A percentile compares a stretch with the other conserved stretches of the same genome.
Conservation (phyloP, 139 green algal genomes). For the Chlamydomonas asymmetrica region DNA sequence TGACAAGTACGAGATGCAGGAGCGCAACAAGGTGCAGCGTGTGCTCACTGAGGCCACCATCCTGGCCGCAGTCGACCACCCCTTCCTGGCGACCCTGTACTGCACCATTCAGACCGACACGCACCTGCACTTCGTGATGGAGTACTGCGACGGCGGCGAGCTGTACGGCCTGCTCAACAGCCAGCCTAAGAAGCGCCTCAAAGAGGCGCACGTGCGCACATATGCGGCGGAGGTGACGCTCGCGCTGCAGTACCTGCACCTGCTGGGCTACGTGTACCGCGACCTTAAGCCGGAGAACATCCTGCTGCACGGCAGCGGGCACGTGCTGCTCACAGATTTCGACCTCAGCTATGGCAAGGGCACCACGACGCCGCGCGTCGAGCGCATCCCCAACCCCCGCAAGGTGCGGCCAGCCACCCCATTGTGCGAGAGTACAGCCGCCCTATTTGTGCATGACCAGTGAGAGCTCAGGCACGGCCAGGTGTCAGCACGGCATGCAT, state of each 20-base stretch:
- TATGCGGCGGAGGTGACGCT: slow-evolving; percentile 84
- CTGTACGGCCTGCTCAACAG: slow-evolving; percentile 70
- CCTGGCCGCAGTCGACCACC: slow-evolving; percentile 89
- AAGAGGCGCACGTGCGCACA: slow-evolving; percentile 81
- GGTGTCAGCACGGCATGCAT: neutral
- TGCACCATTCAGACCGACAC: slow-evolving; percentile 89
- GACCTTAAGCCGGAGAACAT: slow-evolving; percentile 99
- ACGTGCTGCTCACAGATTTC: slow-evolving; percentile 97
- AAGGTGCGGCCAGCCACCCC: too few species aligned
- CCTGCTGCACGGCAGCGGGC: slow-evolving; percentile 84
- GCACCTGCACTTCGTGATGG: slow-evolving; percentile 89
- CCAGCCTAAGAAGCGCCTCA: slow-evolving; percentile 70
- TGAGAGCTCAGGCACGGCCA: neutral
- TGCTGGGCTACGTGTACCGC: slow-evolving; percentile 94
- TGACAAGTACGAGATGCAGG: slow-evolving; percentile 97
- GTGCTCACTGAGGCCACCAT: slow-evolving; percentile 92
- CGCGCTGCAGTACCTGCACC: slow-evolving; percentile 98
- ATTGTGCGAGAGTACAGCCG: too few species aligned
- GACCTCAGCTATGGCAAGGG: slow-evolving; percentile 87
- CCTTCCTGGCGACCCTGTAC: slow-evolving; percentile 95
- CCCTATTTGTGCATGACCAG: too few species aligned
- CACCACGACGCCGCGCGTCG: slow-evolving; percentile 46
- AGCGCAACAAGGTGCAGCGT: slow-evolving; percentile 94
- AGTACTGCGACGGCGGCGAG: slow-evolving; percentile 76
- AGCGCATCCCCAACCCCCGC: too few species aligned